Evolutionary conservation across 257 asterid genomes (phyloP), one percentile per base, ranked within the genome.

Genomic region (Nicotiana tabacum): DNA sequence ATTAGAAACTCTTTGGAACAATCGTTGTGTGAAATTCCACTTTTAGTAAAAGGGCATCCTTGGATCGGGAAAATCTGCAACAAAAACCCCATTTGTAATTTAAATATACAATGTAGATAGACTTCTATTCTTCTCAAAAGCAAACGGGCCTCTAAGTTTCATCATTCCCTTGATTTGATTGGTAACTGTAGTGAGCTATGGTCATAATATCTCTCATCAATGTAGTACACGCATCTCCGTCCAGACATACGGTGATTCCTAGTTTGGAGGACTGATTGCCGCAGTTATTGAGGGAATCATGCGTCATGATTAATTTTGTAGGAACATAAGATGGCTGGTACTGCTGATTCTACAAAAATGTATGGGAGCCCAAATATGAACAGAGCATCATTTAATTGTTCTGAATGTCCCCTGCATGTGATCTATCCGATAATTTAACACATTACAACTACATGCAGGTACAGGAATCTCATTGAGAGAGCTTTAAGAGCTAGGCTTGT

Each of bases 401-500:
- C 24, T n/a, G 6, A n/a, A 70, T 39, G 35, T 39, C 9, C 55
- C 12, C 55, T 70, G 57, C 35, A 21, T 72, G 60, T 72, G 78
- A 72, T 21, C 60, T 72, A 18, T 46, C 51, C 32, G 43, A 39
- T 69, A 46, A 66, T 66, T 72, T 43, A 21, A 43, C 37, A 72
- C 60, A 72, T 82, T 76, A 57, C 83, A 48, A 81, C 53, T 16
- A 17, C 56, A 32, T 81, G 78, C 96, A 96, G 98, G 93, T 96
- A 92, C 83, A 90, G 98, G 89, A 94, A 94, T 89, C 97, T 94
- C 68, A 90, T 88, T 78, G 99, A 96, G 89, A 89, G 98, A 86
- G 89, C 85, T 86, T 87, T 96, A 83, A 89, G 77, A 70, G 99
- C 99, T 81, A 90, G 99, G 84, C 98, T 96, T 80, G 99, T 96